These are phyloP conservation scores for Arthroderma uncinatum DNA, from an alignment of 2,329 filamentous ascomycete genomes.

Conservation along the genomic window DNA sequence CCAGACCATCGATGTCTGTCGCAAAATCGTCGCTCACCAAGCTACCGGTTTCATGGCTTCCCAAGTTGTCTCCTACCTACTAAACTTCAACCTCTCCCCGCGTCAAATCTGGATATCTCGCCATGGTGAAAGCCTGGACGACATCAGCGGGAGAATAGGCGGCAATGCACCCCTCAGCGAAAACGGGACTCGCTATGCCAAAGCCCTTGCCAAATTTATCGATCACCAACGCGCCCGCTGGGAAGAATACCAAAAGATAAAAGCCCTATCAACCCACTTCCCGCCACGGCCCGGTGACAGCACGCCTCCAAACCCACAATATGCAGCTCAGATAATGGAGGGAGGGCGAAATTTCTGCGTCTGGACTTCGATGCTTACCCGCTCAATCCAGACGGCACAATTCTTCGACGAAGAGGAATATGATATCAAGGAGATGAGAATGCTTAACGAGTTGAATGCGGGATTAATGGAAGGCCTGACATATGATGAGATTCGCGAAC, in stretches of 20 bases:
- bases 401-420: slow-evolving; percentile 93
- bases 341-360: slow-evolving; percentile 83
- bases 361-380: slow-evolving; percentile 94
- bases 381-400: slow-evolving; percentile 76
- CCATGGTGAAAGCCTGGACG: slow-evolving; percentile 84
- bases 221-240: slow-evolving; percentile 68
- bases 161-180: slow-evolving; percentile 78
- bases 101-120: slow-evolving; percentile 97
- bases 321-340: slow-evolving; percentile 40
- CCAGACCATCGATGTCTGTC: slow-evolving; percentile 93
- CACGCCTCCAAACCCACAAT: slow-evolving; percentile 88
- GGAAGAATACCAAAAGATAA: slow-evolving; percentile 71
- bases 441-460: slow-evolving; percentile 92
- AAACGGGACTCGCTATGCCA: slow-evolving; percentile 67
- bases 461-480: slow-evolving; percentile 91
- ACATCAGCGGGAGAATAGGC: slow-evolving; percentile 76
- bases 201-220: slow-evolving; percentile 72
- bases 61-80: slow-evolving; percentile 85
- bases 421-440: slow-evolving; percentile 94
- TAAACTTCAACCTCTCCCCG: slow-evolving; percentile 92
- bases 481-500: slow-evolving; percentile 75
- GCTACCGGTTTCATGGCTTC: slow-evolving; percentile 85
- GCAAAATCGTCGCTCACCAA: slow-evolving; percentile 84
- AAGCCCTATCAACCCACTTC: slow-evolving; percentile 64
- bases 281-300: slow-evolving; percentile 85